Evolutionary conservation across 768 basidiomycete species (phyloP), one percentile per base, ranked within the genome.

Genomic region (Leccinum barrowsii): DNA sequence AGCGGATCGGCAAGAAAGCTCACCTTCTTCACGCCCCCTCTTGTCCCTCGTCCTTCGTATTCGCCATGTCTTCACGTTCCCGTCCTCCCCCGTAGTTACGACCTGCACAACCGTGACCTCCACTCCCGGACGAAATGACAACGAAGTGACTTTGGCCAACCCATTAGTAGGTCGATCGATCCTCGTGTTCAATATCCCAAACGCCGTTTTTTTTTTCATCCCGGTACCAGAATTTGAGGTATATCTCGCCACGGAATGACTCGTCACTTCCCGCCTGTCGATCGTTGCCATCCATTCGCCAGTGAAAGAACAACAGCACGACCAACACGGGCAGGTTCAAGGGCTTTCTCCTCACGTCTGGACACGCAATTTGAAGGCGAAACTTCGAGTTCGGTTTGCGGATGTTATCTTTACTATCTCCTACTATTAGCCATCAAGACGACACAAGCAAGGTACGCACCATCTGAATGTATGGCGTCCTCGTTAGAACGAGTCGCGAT

Each of bases 151-250:
- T 57, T 76, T 79, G 44, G 76, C 72, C 35, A 76, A 67, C 28
- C 89, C 90, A 73, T 98, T 96, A 26, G 26, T 96, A 26, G 26
- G 94, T 28, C 84, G 81, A 69, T 96, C 92, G 59, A 97, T 83
- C 53, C 94, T 85, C 13, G 94, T 95, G 71, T 94, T 94, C 67
- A 98, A 80, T 67, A 75, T 77, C 87, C 87, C 92, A 50, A 74
- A 79, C 50, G 78, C 77, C 57, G 78, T 74, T 61, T 81, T 85
- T 46, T 75, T 77, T 26, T 26, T 26, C 26, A 67, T 87, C 84
- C 92, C 94, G 96, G 56, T 75, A 77, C 96, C 97, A 99, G 34
- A 98, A 74, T 76, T 98, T 98, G 56, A 99, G 79, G 69, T 88
- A 88, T 28, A 87, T 78, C 73, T 88, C 93, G 26, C 76, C 76